Evolutionary conservation across 202 grass and related monocot genomes (phyloP).

Genomic region (Panicum virgatum): DNA sequence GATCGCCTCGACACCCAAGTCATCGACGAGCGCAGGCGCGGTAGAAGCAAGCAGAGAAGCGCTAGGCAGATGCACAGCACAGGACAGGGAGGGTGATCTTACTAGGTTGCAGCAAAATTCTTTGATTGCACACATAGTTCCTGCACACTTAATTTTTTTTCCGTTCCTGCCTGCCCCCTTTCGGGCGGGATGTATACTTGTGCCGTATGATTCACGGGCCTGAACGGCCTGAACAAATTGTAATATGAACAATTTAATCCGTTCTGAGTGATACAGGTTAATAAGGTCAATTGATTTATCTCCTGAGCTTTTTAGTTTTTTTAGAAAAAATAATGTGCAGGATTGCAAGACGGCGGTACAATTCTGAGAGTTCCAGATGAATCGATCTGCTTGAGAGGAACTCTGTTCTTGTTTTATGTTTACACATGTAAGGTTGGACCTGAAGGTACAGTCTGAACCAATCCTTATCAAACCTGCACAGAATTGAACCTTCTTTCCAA

Average conservation of each 20-base stretch:
- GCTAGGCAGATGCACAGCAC: not conserved
- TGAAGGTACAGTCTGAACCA: not conserved
- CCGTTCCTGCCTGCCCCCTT: not conserved
- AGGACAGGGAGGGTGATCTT: not conserved
- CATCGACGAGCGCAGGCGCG: not conserved
- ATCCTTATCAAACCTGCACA: not conserved
- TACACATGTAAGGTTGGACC: not conserved
- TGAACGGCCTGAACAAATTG: slow-evolving; percentile 13
- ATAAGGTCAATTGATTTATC: not conserved
- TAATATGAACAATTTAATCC: slow-evolving; percentile 28
- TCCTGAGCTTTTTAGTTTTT: not conserved
- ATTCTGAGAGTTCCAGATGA: not conserved
- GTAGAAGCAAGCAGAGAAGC: not conserved
- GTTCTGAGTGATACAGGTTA: not conserved
- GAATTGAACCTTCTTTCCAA: not conserved
- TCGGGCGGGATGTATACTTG: slow-evolving; percentile 24
- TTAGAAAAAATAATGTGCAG: not conserved
- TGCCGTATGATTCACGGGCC: slow-evolving; percentile 8
- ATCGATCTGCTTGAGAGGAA: not conserved
- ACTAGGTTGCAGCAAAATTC: slow-evolving; percentile 49
- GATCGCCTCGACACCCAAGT: not conserved
- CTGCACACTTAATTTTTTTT: slow-evolving; percentile 32
- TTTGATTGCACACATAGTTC: slow-evolving; percentile 41
- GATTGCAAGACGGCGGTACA: not conserved
- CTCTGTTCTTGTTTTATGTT: not conserved